Percentiles rank a stretch among this genome's conserved stretches.
phyloP scores from a whole-genome alignment of 306 rosid genomes.

The Pachyrhizus erosus region DNA sequence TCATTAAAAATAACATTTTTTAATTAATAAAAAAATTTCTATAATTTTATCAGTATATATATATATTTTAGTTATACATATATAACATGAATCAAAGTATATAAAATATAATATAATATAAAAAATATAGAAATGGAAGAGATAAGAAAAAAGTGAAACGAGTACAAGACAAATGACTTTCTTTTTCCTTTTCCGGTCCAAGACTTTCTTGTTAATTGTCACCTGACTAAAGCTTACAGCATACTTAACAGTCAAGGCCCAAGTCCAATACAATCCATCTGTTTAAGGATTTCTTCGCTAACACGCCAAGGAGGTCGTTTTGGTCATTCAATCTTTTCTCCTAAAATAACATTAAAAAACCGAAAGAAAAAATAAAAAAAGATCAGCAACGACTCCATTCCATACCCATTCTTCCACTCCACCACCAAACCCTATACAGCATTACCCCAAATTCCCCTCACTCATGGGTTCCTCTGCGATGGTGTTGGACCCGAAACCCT shows the following conservation, averaged over 20 bases:
- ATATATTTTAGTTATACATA: no score
- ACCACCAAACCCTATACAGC: slow-evolving; percentile 32
- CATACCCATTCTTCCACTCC: neutral
- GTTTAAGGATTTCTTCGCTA: neutral
- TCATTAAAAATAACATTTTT: no score
- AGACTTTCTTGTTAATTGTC: no score
- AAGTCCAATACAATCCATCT: neutral
- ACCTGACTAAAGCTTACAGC: no score
- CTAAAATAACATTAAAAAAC: neutral
- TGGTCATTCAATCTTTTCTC: neutral
- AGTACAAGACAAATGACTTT: no score
- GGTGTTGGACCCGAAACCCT: slow-evolving; percentile 75
- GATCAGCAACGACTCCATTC: neutral
- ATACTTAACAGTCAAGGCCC: neutral
- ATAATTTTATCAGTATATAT: no score
- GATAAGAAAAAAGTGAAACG: no score
- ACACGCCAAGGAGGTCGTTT: neutral
- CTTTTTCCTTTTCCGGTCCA: no score
- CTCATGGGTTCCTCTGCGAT: slow-evolving; percentile 82
- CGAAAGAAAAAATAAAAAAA: neutral
- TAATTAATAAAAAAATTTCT: no score
- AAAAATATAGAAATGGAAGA: no score
- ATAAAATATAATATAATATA: no score
- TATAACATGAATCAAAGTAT: no score
- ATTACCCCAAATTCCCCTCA: slow-evolving; percentile 26